Evolutionary conservation across 192 early-diverging fungal genomes (phyloP), one percentile per base, ranked within the genome.

Genomic region (Hyaloraphidium curvatum): DNA sequence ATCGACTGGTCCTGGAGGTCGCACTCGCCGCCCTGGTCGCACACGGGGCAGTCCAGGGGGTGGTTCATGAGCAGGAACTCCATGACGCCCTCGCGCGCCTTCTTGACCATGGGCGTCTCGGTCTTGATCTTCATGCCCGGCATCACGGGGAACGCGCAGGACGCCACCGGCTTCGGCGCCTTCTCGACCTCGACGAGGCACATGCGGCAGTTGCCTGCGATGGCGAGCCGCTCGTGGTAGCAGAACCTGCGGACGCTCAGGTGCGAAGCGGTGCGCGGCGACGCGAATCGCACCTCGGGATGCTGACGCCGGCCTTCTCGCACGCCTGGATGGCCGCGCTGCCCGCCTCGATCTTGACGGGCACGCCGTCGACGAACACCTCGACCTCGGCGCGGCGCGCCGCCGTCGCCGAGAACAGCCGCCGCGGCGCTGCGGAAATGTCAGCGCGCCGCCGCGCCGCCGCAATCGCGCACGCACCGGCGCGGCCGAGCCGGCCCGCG

Each of bases 201-300:
- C 91, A 98, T 96, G 63, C 95, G 86, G 65, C 95, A 98, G 79
- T 98, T 98, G 62, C 95, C 95, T 9, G 95, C 95, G 50, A 98
- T 75, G 11, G 86, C 82, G 31, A 98, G 75, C 33, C 95, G 85
- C 64, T 91, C 87, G 73, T 85, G 80, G 73, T 83, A 82, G 67
- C 79, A 77, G 61, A 84, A 82, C 14, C 78, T 67, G 7, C 70
- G 72, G 41, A 73, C 71, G 50, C 66, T 13, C 13, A 13, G 14
- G 21, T 48, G 40, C 39, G 51, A 66, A 30, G 19, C 7, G 65
- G 62, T 33, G 50, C 19, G 39, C 30, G 31, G 33, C 28, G 16
- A 43, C 58, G 74, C 78, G 64, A 80, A 80, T 30, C 80, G 72
- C 40, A 22, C 43, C 43, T 48, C 7, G 86, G 86, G 61, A 89